Conservation (phyloP, 805 yeast species). For the Diddensiella caesifluorescens region DNA sequence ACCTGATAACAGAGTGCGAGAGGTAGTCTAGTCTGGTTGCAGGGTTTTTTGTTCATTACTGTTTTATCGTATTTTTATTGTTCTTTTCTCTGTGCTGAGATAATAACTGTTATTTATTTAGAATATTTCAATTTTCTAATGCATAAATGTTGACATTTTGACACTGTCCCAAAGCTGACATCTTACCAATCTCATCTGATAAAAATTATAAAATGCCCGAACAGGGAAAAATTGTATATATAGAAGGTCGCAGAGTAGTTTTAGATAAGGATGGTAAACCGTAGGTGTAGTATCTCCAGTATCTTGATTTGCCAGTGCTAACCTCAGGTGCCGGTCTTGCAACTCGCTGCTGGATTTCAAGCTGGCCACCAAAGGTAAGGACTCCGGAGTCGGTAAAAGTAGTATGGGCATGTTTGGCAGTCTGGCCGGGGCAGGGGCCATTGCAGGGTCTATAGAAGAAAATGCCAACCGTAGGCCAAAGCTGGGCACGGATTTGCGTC, state of each 20-base stretch:
- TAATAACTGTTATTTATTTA: no score
- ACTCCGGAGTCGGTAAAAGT: slow-evolving; percentile 18
- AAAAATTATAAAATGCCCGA: neutral
- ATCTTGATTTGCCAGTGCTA: no score
- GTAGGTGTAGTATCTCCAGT: slow-evolving; percentile 42
- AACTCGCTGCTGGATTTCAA: slow-evolving; percentile 77
- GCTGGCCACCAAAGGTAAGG: slow-evolving; percentile 41
- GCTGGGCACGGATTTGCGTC: slow-evolving; percentile 20
- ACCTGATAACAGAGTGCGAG: slow-evolving; percentile 17
- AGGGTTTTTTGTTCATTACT: no score
- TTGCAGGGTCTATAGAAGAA: slow-evolving; percentile 5
- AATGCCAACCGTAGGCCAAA: no score
- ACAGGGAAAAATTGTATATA: slow-evolving; percentile 4
- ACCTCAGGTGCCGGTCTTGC: slow-evolving; percentile 73
- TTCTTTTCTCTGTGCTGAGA: no score
- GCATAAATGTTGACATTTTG: no score
- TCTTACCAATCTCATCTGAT: no score
- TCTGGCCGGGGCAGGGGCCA: slow-evolving; percentile 23
- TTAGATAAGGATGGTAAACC: slow-evolving; percentile 92
- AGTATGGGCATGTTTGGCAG: slow-evolving; percentile 20
- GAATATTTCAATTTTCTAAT: no score
- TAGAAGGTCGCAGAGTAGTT: slow-evolving; percentile 58
- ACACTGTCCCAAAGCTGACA: no score
- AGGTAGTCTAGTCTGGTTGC: slow-evolving; percentile 1
- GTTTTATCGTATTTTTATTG: no score